A percentile compares a stretch with the other conserved stretches of the same genome.
These are phyloP conservation scores for Suillus weaverae DNA, from an alignment of 768 basidiomycete genomes.

Conservation along the genomic window DNA sequence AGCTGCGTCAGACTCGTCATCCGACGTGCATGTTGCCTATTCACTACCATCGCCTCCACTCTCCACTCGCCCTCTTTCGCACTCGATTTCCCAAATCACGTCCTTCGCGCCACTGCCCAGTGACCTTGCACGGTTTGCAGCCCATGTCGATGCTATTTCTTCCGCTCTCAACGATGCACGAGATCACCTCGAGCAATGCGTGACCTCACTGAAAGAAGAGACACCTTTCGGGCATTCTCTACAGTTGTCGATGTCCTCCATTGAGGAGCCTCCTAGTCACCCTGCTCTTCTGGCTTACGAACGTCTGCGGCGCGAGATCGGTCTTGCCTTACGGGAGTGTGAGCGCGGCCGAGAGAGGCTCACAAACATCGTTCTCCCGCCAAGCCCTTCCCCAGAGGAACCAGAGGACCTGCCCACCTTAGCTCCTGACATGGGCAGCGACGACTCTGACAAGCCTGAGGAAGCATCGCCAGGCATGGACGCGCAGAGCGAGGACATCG, in stretches of 20 bases:
- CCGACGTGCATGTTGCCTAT: slow-evolving; percentile 16
- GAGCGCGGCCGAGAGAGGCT: slow-evolving; percentile 74
- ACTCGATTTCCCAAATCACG: slow-evolving; percentile 14
- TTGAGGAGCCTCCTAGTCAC: slow-evolving; percentile 32
- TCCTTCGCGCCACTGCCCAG: slow-evolving; percentile 79
- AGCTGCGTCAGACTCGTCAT: slow-evolving; percentile 34
- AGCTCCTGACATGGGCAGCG: slow-evolving; percentile 48
- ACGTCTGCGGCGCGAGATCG: slow-evolving; percentile 71
- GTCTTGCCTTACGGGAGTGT: slow-evolving; percentile 76
- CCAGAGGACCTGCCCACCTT: slow-evolving; percentile 52
- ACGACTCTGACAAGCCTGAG: slow-evolving; percentile 54
- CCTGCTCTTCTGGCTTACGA: slow-evolving; percentile 73
- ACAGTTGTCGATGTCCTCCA: slow-evolving; percentile 22
- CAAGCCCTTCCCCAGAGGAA: slow-evolving; percentile 30
- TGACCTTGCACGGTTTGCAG: slow-evolving; percentile 65
- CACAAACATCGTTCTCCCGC: slow-evolving; percentile 54
- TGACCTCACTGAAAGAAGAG: slow-evolving; percentile 53
- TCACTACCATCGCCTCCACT: slow-evolving; percentile 21
- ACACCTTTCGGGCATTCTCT: slow-evolving; percentile 23
- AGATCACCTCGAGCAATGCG: slow-evolving; percentile 63
- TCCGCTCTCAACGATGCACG: slow-evolving; percentile 71
- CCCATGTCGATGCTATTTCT: slow-evolving; percentile 70
- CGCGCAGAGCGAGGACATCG: slow-evolving; percentile 17
- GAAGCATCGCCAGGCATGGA: slow-evolving; percentile 37
- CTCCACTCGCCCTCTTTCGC: slow-evolving; percentile 16